These are phyloP conservation scores for Halteria grandinella DNA, from an alignment of 73 alveolate genomes.

Conservation along the genomic window DNA sequence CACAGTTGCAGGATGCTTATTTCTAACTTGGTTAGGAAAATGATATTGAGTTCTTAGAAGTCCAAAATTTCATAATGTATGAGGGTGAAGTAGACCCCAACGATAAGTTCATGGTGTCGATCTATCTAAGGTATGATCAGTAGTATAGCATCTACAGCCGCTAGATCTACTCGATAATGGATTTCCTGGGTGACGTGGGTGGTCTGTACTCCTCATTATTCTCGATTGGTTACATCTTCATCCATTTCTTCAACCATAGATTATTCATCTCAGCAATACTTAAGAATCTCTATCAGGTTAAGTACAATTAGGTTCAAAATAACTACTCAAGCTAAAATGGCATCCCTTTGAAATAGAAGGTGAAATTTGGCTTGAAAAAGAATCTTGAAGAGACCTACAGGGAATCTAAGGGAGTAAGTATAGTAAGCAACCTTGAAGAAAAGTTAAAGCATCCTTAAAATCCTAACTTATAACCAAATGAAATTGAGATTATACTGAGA, in stretches of 20 bases:
- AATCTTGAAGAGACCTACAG: too few relatives aligned
- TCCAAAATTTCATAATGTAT: too few relatives aligned
- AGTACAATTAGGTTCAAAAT: too few relatives aligned
- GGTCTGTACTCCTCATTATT: conserved; percentile 32
- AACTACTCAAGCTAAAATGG: too few relatives aligned
- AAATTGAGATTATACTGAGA: neutral
- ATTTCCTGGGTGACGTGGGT: conserved; percentile 39
- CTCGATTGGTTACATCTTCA: conserved; percentile 8
- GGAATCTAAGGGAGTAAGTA: neutral
- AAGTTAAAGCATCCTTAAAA: neutral
- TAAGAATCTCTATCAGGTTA: neutral
- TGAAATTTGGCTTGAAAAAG: too few relatives aligned
- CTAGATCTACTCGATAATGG: conserved; percentile 21
- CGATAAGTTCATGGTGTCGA: too few relatives aligned
- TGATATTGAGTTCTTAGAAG: too few relatives aligned
- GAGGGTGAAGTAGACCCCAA: too few relatives aligned
- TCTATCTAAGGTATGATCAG: too few relatives aligned
- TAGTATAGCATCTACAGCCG: too few relatives aligned
- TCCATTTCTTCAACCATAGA: conserved; percentile 17
- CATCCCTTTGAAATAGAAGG: neutral
- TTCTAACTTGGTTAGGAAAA: too few relatives aligned
- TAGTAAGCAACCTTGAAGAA: neutral
- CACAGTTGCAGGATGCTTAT: too few relatives aligned
- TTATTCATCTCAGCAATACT: conserved; percentile 10
- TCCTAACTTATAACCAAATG: neutral